These are phyloP conservation scores for Podila verticillata DNA, from an alignment of 192 early-diverging fungal species.

Conservation along the genomic window DNA sequence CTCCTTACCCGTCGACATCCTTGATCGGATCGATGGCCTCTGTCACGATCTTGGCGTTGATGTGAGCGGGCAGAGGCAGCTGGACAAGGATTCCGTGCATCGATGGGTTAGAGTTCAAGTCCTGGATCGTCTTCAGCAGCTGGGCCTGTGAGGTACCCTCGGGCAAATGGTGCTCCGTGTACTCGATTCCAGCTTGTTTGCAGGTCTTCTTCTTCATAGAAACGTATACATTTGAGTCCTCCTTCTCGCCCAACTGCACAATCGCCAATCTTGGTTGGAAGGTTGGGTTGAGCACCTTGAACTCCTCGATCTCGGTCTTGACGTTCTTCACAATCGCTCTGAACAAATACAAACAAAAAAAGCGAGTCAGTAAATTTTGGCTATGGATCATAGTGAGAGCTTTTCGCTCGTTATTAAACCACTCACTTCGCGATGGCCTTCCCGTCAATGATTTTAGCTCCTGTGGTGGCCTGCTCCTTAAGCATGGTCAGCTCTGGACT, in stretches of 20 bases:
- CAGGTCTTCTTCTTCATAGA: slow-evolving; percentile 93
- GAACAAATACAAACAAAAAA: neutral
- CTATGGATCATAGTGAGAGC: neutral
- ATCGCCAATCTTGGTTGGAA: slow-evolving; percentile 89
- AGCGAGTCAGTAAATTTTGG: neutral
- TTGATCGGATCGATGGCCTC: slow-evolving; percentile 88
- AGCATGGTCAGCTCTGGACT: slow-evolving; percentile 37
- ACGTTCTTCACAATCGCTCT: slow-evolving; percentile 80
- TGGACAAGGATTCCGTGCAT: slow-evolving; percentile 98
- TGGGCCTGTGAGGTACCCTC: slow-evolving; percentile 33
- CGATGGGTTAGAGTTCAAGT: slow-evolving; percentile 79
- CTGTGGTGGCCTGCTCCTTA: slow-evolving; percentile 7
- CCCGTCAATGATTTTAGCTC: slow-evolving; percentile 77
- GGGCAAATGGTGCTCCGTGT: slow-evolving; percentile 28
- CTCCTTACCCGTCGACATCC: slow-evolving; percentile 94
- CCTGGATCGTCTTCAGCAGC: slow-evolving; percentile 72
- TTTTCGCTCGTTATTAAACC: neutral
- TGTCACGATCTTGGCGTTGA: slow-evolving; percentile 84
- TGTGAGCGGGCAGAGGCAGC: slow-evolving; percentile 88
- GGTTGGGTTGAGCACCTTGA: slow-evolving; percentile 68
- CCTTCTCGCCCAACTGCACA: slow-evolving; percentile 91
- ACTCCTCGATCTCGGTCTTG: slow-evolving; percentile 70
- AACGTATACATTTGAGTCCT: slow-evolving; percentile 95
- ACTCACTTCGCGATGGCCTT: slow-evolving; percentile 81
- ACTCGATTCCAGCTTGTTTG: slow-evolving; percentile 67